These are phyloP conservation scores for Phytophthora pseudosyringae DNA, from an alignment of 352 stramenopile species.

Conservation along the genomic window DNA sequence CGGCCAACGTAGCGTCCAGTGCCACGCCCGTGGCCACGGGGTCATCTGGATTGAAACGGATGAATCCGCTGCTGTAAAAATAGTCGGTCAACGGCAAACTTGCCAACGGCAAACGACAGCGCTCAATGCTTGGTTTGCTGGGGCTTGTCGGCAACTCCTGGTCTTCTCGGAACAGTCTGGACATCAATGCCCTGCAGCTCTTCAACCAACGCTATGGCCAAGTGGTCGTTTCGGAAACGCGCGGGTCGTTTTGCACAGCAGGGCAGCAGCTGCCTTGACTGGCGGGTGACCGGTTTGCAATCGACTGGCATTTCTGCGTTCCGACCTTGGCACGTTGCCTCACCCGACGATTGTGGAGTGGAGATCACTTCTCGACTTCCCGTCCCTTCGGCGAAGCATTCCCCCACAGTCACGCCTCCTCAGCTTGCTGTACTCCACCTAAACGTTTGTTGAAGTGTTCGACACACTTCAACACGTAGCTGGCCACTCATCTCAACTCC, in stretches of 20 bases:
- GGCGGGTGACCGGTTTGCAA: slow-evolving; percentile 22
- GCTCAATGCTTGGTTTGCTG: neutral
- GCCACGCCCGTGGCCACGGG: slow-evolving; percentile 13
- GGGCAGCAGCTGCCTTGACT: slow-evolving; percentile 29
- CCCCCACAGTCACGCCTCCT: slow-evolving; percentile 36
- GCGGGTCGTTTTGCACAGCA: slow-evolving; percentile 34
- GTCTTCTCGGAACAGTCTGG: slow-evolving; percentile 32
- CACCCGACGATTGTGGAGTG: slow-evolving; percentile 25
- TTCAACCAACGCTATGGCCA: slow-evolving; percentile 32
- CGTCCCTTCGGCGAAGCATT: slow-evolving; percentile 39
- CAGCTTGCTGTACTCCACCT: slow-evolving; percentile 45
- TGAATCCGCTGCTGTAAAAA: slow-evolving; percentile 42
- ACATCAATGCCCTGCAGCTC: slow-evolving; percentile 25
- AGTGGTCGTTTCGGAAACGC: slow-evolving; percentile 41
- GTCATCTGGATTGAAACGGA: slow-evolving; percentile 31
- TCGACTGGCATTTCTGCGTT: slow-evolving; percentile 36
- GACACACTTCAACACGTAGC: slow-evolving; percentile 41
- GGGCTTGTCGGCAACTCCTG: slow-evolving; percentile 23
- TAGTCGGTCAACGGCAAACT: slow-evolving; percentile 36
- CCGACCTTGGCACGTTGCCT: slow-evolving; percentile 28
- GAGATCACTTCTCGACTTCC: slow-evolving; percentile 52
- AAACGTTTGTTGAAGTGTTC: slow-evolving; percentile 43
- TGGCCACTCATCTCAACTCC: slow-evolving; percentile 21
- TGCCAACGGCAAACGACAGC: slow-evolving; percentile 24
- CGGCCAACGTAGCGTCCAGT: slow-evolving; percentile 26